Conservation (phyloP, 23 red algal genomes). For the Gracilaria vermiculophylla region DNA sequence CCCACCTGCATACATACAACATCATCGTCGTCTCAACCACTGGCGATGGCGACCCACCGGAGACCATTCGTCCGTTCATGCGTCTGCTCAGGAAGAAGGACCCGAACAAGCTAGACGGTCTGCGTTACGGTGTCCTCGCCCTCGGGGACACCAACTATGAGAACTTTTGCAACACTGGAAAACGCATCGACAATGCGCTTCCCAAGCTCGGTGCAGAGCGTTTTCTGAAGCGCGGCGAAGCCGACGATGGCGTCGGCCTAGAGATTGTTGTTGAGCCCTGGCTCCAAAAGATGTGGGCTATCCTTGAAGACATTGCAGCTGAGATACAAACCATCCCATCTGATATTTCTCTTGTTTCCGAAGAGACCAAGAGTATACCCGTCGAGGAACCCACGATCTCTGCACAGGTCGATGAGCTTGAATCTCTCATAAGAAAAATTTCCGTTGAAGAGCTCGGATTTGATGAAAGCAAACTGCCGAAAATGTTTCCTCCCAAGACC, state of each 20-base stretch:
- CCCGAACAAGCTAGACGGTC: slow-evolving; percentile 14
- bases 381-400: neutral
- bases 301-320: neutral
- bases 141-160: slow-evolving; percentile 92
- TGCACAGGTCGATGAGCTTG: neutral
- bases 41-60: slow-evolving; percentile 87
- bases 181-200: slow-evolving; percentile 62
- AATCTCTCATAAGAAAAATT: slow-evolving; percentile 16
- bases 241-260: slow-evolving; percentile 78
- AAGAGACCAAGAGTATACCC: neutral
- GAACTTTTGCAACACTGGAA: slow-evolving; percentile 85
- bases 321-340: neutral
- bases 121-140: slow-evolving; percentile 67
- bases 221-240: slow-evolving; percentile 62
- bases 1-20: slow-evolving; percentile 3
- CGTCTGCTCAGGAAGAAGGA: slow-evolving; percentile 67
- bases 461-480: slow-evolving; percentile 33
- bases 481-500: slow-evolving; percentile 37
- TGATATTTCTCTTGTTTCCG: neutral
- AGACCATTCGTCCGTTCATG: slow-evolving; percentile 75
- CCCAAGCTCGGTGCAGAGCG: slow-evolving; percentile 59
- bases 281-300: slow-evolving; percentile 35
- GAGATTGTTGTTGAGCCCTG: slow-evolving; percentile 81
- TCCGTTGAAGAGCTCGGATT: slow-evolving; percentile 55
- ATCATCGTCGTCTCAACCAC: slow-evolving; percentile 91